A percentile compares a stretch with the other conserved stretches of the same genome.
Evolutionary conservation across 176 grass and related monocot species (phyloP).

Genomic region (Oryza meyeriana): DNA sequence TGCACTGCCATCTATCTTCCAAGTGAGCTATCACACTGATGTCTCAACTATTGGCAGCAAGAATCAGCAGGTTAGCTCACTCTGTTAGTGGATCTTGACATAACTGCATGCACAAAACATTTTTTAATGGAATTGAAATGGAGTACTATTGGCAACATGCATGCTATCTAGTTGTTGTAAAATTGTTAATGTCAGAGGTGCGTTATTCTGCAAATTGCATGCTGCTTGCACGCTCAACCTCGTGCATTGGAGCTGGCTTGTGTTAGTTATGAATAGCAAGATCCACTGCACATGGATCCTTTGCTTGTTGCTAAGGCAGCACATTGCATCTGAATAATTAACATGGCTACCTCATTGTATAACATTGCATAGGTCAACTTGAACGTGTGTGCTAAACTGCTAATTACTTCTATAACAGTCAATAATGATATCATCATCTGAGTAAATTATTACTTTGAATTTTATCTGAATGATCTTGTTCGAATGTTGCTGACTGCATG

Average conservation of each 20-base stretch:
- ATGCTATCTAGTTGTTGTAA: not conserved
- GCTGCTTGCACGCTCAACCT: not conserved
- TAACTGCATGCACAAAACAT: not conserved
- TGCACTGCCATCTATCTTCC: not conserved
- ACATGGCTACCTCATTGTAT: not conserved
- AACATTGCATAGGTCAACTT: not conserved
- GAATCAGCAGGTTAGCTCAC: conserved; percentile 1
- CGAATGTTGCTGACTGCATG: not conserved
- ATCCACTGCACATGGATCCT: not conserved
- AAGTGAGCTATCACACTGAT: conserved; percentile 18
- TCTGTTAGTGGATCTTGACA: not conserved
- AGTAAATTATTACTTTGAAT: not conserved
- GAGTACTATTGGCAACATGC: not conserved
- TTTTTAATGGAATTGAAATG: not conserved
- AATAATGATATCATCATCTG: not conserved
- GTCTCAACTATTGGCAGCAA: conserved; percentile 13
- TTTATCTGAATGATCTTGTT: too few relatives aligned
- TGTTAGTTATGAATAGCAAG: not conserved
- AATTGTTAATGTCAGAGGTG: not conserved
- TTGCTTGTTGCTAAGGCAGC: not conserved
- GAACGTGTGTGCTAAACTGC: not conserved
- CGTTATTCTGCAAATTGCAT: not conserved
- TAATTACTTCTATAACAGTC: not conserved
- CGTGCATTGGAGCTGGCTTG: conserved; percentile 8
- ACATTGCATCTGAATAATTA: not conserved